A percentile compares a stretch with the other conserved stretches of the same genome.
phyloP scores from a whole-genome alignment of 306 rosid genomes.

The Hylodesmum podocarpum region DNA sequence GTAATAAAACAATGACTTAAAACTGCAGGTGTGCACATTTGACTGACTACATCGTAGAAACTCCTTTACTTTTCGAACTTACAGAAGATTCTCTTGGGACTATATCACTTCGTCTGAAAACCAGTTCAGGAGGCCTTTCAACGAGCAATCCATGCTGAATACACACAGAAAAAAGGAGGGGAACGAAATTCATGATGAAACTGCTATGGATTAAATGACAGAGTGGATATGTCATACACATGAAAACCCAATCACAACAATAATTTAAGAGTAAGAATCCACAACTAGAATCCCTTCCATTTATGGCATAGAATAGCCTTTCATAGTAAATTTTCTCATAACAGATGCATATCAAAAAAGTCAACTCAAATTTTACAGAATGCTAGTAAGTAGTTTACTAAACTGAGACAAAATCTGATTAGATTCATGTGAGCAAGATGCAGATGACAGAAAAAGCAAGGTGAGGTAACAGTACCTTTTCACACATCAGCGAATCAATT shows the following conservation, averaged over 20 bases:
- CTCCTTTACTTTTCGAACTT: constrained; percentile 30
- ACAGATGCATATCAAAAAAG: not conserved
- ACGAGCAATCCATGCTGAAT: constrained; percentile 73
- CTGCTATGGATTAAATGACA: constrained; percentile 11
- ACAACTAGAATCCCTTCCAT: constrained; percentile 9
- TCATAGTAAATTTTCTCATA: not conserved
- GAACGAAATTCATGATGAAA: constrained; percentile 8
- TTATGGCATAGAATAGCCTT: constrained; percentile 19
- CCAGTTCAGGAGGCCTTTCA: constrained; percentile 86
- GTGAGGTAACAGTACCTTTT: constrained; percentile 59
- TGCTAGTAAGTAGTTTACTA: not conserved
- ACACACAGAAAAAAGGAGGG: not conserved
- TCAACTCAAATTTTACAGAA: constrained; percentile 13
- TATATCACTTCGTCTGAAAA: constrained; percentile 69
- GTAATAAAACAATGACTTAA: constrained; percentile 1
- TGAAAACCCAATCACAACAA: not conserved
- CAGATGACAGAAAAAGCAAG: constrained; percentile 6
- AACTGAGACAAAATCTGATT: not conserved
- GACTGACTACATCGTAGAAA: constrained; percentile 15
- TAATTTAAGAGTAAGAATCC: constrained; percentile 15
- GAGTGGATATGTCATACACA: constrained; percentile 4
- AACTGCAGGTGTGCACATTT: not conserved
- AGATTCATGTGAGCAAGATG: constrained; percentile 5
- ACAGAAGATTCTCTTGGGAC: constrained; percentile 66
- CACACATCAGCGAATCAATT: constrained; percentile 65